phyloP scores from a whole-genome alignment of 2,329 filamentous ascomycete genomes.

The Colletotrichum agaves region DNA sequence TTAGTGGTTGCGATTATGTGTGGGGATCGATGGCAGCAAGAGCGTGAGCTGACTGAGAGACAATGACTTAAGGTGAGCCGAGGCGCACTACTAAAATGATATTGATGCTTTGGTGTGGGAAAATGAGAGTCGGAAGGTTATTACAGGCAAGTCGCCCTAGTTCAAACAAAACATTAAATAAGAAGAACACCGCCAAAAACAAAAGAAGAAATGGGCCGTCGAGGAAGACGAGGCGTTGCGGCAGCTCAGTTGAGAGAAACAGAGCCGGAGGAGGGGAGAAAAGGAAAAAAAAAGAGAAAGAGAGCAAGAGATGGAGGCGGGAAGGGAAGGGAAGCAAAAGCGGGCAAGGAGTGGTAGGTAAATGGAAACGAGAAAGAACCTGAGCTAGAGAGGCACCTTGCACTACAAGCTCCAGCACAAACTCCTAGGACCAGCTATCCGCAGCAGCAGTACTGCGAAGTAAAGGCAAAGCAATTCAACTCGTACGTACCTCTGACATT shows the following conservation, averaged over 20 bases:
- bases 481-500: conserved; percentile 14
- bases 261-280: conserved; percentile 14
- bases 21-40: background rate
- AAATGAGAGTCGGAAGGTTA: conserved; percentile 19
- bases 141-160: background rate
- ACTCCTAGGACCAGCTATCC: background rate
- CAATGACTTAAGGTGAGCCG: conserved; percentile 26
- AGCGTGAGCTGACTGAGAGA: conserved; percentile 11
- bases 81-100: conserved; percentile 17
- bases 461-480: background rate
- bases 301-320: conserved; percentile 5
- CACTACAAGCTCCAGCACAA: conserved; percentile 9
- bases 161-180: background rate
- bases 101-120: background rate
- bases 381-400: background rate
- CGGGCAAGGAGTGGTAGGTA: conserved; percentile 16
- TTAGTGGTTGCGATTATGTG: background rate
- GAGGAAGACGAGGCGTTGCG: conserved; percentile 29
- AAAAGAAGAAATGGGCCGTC: conserved; percentile 24
- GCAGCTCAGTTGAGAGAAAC: conserved; percentile 11
- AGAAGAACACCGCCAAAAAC: conserved; percentile 17
- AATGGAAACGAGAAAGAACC: background rate
- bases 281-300: conserved; percentile 26
- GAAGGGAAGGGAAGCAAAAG: conserved; percentile 36
- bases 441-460: background rate